Evolutionary conservation across 495 filamentous ascomycete species (phyloP).

Genomic region (Podospora pseudoanserina): DNA sequence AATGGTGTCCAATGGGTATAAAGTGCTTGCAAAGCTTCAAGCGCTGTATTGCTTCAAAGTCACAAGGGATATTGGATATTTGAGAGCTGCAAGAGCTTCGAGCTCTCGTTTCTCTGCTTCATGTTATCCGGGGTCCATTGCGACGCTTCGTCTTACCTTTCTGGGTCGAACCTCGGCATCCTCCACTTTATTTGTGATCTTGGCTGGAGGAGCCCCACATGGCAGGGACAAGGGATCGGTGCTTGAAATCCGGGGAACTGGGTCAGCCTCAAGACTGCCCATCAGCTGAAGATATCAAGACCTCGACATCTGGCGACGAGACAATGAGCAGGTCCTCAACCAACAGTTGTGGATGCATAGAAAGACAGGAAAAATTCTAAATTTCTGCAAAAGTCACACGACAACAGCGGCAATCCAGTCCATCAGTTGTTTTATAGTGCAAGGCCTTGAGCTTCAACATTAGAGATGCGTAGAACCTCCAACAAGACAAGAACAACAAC

Average conservation of each 20-base stretch:
- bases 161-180: conserved; percentile 1
- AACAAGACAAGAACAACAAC: too few relatives aligned
- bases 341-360: too few relatives aligned
- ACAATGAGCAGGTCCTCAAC: not conserved
- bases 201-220: not conserved
- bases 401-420: too few relatives aligned
- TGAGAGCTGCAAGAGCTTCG: not conserved
- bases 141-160: not conserved
- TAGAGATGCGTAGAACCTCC: too few relatives aligned
- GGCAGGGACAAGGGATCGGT: not conserved
- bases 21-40: not conserved
- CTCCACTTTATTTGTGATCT: conserved; percentile 3
- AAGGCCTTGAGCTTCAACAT: too few relatives aligned
- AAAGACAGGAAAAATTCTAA: too few relatives aligned
- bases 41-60: not conserved
- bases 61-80: not conserved
- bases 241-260: not conserved
- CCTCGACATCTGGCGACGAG: not conserved
- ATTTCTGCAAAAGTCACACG: too few relatives aligned
- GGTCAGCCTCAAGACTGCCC: not conserved
- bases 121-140: conserved; percentile 1
- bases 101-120: not conserved
- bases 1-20: too few relatives aligned
- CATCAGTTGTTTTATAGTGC: too few relatives aligned
- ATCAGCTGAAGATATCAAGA: not conserved